Evolutionary conservation across 2,329 filamentous ascomycete genomes (phyloP), one percentile per base, ranked within the genome.

Genomic region (Graphiopsis chlorocephala): DNA sequence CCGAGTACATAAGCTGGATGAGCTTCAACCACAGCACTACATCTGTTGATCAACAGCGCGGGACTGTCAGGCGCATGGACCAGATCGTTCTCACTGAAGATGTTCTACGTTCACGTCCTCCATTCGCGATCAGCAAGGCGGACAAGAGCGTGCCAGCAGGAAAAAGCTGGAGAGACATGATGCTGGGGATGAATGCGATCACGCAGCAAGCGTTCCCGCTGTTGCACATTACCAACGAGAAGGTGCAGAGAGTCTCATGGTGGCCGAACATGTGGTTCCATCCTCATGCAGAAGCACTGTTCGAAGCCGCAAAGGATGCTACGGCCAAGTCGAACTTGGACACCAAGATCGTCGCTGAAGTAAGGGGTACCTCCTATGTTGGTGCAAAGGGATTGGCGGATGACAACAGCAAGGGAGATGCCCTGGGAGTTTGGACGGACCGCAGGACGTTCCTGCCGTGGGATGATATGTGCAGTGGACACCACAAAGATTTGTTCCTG

Each of bases 221-320:
- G 25, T 67, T 69, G 52, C 70, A 72, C 60, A 47, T 70, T 4
- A 72, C 70, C 5, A 68, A 68, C 60, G 67, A 70, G 52, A 71
- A 72, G 50, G 42, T 47, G 4, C 38, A 68, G 1, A 67, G 69
- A 10, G 64, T 68, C 28, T 58, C 65, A 0, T 71, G 69, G 70
- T 72, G 70, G 70, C 68, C 68, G 6, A 33, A 62, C 7, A 70
- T 72, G 67, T 72, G 70, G 70, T 72, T 69, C 61, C 67, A 70
- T 25, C 69, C 69, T 4, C 65, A 67, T 20, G 53, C 65, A 10
- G 65, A 67, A 26, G 26, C 52, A 20, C 60, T 72, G 0, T 45
- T 70, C 10, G 65, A 67, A 29, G 68, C 65, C 8, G 63, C 65
- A 14, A 68, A 66, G 31, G 31, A 45, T 14, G 66, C 61, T 52